These are phyloP conservation scores for Candida frijolesensis DNA, from an alignment of 1,139 yeast species.

Conservation along the genomic window DNA sequence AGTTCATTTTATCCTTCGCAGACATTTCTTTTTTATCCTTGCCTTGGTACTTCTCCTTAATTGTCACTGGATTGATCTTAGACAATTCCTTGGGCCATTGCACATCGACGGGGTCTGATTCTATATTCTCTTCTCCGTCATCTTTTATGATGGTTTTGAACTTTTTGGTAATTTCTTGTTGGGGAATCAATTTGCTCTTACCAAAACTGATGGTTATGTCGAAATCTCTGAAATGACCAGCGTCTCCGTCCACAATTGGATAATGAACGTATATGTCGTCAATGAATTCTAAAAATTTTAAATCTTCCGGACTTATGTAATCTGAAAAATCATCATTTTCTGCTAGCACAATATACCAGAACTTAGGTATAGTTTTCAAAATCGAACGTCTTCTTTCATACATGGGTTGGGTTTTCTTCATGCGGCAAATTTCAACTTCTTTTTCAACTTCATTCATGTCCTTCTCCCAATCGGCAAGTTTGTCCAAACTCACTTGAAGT, in stretches of 20 bases:
- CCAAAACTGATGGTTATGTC: slow-evolving; percentile 56
- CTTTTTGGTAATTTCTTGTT: slow-evolving; percentile 56
- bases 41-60: slow-evolving; percentile 37
- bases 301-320: slow-evolving; percentile 64
- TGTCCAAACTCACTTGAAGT: slow-evolving; percentile 22
- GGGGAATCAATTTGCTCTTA: slow-evolving; percentile 38
- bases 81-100: slow-evolving; percentile 63
- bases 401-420: slow-evolving; percentile 51
- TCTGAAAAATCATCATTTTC: slow-evolving; percentile 79
- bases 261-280: slow-evolving; percentile 57
- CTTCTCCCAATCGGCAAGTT: slow-evolving; percentile 57
- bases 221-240: slow-evolving; percentile 49
- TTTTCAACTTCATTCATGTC: slow-evolving; percentile 58
- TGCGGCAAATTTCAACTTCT: slow-evolving; percentile 53
- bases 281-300: slow-evolving; percentile 64
- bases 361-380: slow-evolving; percentile 55
- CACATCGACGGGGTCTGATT: slow-evolving; percentile 51
- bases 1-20: slow-evolving; percentile 57
- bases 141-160: slow-evolving; percentile 48
- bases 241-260: slow-evolving; percentile 35
- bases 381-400: slow-evolving; percentile 51
- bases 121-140: slow-evolving; percentile 54
- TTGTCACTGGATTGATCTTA: slow-evolving; percentile 52
- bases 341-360: slow-evolving; percentile 77
- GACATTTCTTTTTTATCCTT: slow-evolving; percentile 38